Base-by-base conservation (phyloP, 2,329 filamentous ascomycete genomes). In the Diaporthe humulicola region DNA sequence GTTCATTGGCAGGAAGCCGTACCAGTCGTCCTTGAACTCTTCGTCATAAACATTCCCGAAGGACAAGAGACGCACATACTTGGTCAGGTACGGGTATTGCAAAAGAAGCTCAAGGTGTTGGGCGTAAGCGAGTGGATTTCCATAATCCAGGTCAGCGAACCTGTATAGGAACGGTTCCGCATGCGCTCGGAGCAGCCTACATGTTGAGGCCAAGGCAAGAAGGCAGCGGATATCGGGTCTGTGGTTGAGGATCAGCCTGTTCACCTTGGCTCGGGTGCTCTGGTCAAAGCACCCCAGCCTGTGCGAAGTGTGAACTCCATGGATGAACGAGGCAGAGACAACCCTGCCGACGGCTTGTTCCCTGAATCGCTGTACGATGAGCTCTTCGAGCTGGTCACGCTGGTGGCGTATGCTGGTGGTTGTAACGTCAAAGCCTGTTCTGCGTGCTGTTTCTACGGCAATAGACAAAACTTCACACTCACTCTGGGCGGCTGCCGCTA, bases 391-490 rank as follows among this genome's bases (percentile, higher is more conserved):
- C 14, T 67, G 45, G 28, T 52, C 30, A 22, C 45, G 64, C 30
- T 38, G 64, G 7, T 38, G 64, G 7, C 45, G 33, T 52, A 52
- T 38, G 45, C 64, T 40, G 45, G 14, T 38, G 17, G 6, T 67
- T 25, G 45, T 9, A 8, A 19, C 64, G 64, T 52, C 33, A 28
- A 52, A 52, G 28, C 64, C 22, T 52, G n/a, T 22, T 28, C 64
- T 52, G 8, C 28, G 5, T 4, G 14, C 2, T 36, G 6, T 10
- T 22, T 6, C 19, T 7, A 50, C 42, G 19, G 14, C 19, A 12
- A 28, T 14, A 48, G 19, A 30, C 60, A 66, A 33, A 30, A 52
- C n/a, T 45, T 15, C 64, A 67, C 28, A 52, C 64, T 67, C 61
- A 52, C 64, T 67, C 45, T 19, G 48, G 6, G 28, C 64, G 33